A percentile compares a stretch with the other conserved stretches of the same genome.
phyloP scores from a whole-genome alignment of 805 yeast genomes.

The Peterozyma toletana region DNA sequence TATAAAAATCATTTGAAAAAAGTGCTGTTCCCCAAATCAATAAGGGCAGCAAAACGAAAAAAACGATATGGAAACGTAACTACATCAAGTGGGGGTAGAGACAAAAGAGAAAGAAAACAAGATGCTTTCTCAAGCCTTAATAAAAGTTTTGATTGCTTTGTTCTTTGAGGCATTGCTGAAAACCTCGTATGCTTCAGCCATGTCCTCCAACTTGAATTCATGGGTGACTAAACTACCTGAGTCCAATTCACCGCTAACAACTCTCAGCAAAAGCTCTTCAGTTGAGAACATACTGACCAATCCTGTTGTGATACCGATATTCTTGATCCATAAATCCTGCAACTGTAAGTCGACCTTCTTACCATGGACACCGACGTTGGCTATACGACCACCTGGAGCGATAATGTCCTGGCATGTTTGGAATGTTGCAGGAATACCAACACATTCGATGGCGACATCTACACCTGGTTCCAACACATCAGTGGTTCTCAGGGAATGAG shows the following conservation, averaged over 20 bases:
- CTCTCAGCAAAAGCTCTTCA: slow-evolving; percentile 25
- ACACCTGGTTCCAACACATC: slow-evolving; percentile 41
- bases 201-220: slow-evolving; percentile 45
- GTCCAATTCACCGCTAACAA: slow-evolving; percentile 31
- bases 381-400: slow-evolving; percentile 54
- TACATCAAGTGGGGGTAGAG: too few species aligned
- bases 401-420: slow-evolving; percentile 49
- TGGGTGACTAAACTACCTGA: slow-evolving; percentile 52
- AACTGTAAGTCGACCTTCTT: slow-evolving; percentile 30
- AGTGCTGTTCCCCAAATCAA: too few species aligned
- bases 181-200: slow-evolving; percentile 55
- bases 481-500: slow-evolving; percentile 17
- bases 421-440: slow-evolving; percentile 58
- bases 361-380: slow-evolving; percentile 57
- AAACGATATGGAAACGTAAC: too few species aligned
- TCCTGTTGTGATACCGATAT: slow-evolving; percentile 38
- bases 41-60: too few species aligned
- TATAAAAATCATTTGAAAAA: too few species aligned
- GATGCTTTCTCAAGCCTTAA: slow-evolving; percentile 1
- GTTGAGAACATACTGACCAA: slow-evolving; percentile 42
- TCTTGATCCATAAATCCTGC: slow-evolving; percentile 39
- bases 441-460: slow-evolving; percentile 58
- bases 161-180: slow-evolving; percentile 44
- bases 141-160: slow-evolving; percentile 47
- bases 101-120: not conserved